These are phyloP conservation scores for Saksenaea vasiformis DNA, from an alignment of 371 early-diverging fungal genomes.

Conservation along the genomic window DNA sequence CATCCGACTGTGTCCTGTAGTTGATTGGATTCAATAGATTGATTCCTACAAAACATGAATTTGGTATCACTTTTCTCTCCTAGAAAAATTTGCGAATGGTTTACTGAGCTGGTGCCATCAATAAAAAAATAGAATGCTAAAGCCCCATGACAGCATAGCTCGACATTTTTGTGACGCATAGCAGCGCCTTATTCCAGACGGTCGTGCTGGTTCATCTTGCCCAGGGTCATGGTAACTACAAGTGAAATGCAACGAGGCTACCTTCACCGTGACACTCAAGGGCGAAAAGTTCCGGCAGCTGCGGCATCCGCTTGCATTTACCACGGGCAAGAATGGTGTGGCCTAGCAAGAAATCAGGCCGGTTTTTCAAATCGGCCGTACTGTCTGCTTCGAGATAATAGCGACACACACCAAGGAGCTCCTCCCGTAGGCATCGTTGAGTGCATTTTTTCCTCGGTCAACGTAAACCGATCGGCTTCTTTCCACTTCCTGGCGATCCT, in stretches of 20 bases:
- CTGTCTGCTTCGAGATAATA: too few species aligned
- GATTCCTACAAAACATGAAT: neutral
- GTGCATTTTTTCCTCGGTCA: too few species aligned
- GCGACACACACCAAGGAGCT: too few species aligned
- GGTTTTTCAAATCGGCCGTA: too few species aligned
- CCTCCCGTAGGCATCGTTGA: too few species aligned
- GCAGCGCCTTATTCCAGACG: constrained; percentile 1
- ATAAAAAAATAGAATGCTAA: neutral
- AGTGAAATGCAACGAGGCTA: neutral
- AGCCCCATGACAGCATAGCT: neutral
- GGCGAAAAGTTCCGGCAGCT: neutral
- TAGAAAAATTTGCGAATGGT: neutral
- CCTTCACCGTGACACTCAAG: neutral
- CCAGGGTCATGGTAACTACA: neutral
- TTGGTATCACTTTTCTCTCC: neutral
- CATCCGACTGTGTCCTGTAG: neutral
- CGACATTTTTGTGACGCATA: neutral
- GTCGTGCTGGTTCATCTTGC: constrained; percentile 1
- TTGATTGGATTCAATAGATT: neutral
- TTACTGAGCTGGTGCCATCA: neutral
- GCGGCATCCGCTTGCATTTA: neutral
- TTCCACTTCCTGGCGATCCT: too few species aligned
- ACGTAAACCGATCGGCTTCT: too few species aligned
- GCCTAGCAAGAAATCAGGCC: too few species aligned
- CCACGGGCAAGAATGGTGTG: too few species aligned